Evolutionary conservation across 1,284 basidiomycete species (phyloP), one percentile per base, ranked within the genome.

Genomic region (Boletus smithii): DNA sequence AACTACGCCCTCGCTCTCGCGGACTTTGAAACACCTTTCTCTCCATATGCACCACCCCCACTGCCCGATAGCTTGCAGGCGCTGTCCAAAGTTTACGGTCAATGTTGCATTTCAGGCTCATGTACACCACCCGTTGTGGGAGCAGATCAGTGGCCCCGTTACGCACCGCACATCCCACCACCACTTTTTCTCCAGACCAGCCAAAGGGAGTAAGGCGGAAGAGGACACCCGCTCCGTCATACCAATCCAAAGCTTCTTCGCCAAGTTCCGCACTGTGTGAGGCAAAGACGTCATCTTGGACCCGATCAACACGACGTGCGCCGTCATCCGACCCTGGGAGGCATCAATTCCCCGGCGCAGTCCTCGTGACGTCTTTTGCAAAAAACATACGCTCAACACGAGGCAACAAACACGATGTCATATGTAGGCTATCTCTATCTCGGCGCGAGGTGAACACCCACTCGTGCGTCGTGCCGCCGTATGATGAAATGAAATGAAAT

Each of bases 321-420:
- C 22, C 41, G 22, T 17, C 39, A 17, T 22, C 27, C 20, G 45
- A 47, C 45, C 46, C 46, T 47, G 46, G 31, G 29, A 32, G 30
- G 1, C 26, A 48, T n/a, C 32, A 24, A 22, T 32, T 42, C 44
- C 18, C 50, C 50, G 26, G 51, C 51, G 34, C 51, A 36, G 45
- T 29, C 33, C 36, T 49, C 50, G 44, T 53, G 40, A 51, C 48
- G 41, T 52, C 47, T 34, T 35, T 24, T 33, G 20, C 24, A 30
- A 42, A 26, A 36, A 40, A 42, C 53, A 53, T 51, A 52, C 52
- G 26, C 11, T 3, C 36, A 18, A 55, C 53, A 52, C 53, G 53
- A 54, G 53, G 53, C 53, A 36, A 16, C 7, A 29, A 37, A 39
- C 39, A 45, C 41, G 44, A 48, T 37, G 43, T 48, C 23, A 40